A percentile compares a stretch with the other conserved stretches of the same genome.
Conservation (phyloP, 768 basidiomycete genomes). For the Boletus rex-veris region DNA sequence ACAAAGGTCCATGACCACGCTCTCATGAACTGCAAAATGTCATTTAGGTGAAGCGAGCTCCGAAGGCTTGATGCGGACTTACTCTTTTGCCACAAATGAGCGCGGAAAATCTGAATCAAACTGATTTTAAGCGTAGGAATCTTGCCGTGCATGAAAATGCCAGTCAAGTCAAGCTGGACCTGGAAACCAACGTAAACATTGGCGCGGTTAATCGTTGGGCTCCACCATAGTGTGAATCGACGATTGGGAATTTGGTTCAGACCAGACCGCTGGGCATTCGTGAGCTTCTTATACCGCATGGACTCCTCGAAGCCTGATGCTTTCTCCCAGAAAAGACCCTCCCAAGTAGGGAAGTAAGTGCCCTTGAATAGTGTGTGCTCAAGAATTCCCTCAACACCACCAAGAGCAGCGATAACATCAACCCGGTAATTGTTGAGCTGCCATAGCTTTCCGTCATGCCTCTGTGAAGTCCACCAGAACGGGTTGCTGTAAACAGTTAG, state of each 20-base stretch:
- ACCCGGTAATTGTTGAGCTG: constrained; percentile 98
- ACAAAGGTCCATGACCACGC: constrained; percentile 93
- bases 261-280: constrained; percentile 98
- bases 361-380: constrained; percentile 98
- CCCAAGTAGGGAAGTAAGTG: constrained; percentile 97
- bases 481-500: constrained; percentile 64
- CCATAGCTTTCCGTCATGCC: constrained; percentile 96
- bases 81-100: constrained; percentile 99
- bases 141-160: constrained; percentile 98
- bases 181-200: constrained; percentile 99
- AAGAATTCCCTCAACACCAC: constrained; percentile 93
- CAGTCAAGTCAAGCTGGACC: constrained; percentile 96
- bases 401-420: constrained; percentile 96
- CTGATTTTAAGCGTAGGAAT: constrained; percentile 98
- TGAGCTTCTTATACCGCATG: constrained; percentile 94
- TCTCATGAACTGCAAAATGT: constrained; percentile 66
- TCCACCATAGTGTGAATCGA: constrained; percentile 99
- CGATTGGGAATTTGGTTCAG: constrained; percentile 97
- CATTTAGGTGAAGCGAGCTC: constrained; percentile 3
- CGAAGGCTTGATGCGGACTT: constrained; percentile 35
- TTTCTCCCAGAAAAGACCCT: constrained; percentile 99
- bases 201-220: constrained; percentile 97
- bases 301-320: constrained; percentile 96
- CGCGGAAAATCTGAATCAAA: constrained; percentile 99
- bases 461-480: constrained; percentile 99